Base-by-base conservation (phyloP, 1,139 yeast species). In the Magnusiomyces tetraspermus region DNA sequence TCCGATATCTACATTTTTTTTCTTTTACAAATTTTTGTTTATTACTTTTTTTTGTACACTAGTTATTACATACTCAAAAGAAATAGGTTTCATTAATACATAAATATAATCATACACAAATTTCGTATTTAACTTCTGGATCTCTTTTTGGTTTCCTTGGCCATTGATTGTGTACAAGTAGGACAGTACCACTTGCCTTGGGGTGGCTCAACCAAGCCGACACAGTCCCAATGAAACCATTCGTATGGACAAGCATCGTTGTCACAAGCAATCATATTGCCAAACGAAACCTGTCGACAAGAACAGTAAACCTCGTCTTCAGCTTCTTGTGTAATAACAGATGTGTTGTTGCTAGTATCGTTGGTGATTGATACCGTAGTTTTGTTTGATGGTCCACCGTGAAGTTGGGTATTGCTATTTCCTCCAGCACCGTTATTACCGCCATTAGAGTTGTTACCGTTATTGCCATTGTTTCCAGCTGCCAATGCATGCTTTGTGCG, bases 211-310 rank as follows among this genome's bases (percentile, higher is more conserved):
- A 63, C 65, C 31, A 88, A 76, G 1, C 95, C 95, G 50, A 88
- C 95, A 72, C 96, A 88, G 38, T 72, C 78, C 60, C 78, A 79
- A 63, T 80, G 85, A 67, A 87, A 88, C 96, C 96, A 88, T 66
- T 87, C 96, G 62, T 74, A 82, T 58, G 82, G 78, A 71, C 96
- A 88, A 59, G 82, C 82, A 21, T 79, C 81, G 62, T 85, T 85
- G 65, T 88, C 96, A 67, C 96, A 88, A 0, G 95, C 96, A 67
- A 88, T 82, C 96, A 88, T 88, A 59, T 86, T 87, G 13, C 96
- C 96, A 70, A 83, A 85, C 1, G 95, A 85, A 0, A 85, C 89
- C 58, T 87, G 79, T 61, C 85, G 87, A 66, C 96, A 88, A 68
- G 83, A 79, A 67, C 96, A 88, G 67, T 87, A 88, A 15, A 65